Conservation (phyloP, 2,329 filamentous ascomycete species). For the Ophidiomyces ophidiicola region DNA sequence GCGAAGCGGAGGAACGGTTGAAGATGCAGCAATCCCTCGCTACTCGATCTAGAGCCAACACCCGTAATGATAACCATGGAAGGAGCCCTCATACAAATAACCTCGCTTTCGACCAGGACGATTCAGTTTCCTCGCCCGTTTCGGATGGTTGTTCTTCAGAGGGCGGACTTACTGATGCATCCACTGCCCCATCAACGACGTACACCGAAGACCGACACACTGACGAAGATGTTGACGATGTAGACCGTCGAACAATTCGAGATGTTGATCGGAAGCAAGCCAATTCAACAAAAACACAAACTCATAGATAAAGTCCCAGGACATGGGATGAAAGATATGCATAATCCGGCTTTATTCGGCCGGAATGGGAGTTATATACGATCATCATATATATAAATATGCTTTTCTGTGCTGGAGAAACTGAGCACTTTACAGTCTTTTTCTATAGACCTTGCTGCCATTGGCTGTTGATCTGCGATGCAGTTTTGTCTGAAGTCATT, state of each 20-base stretch:
- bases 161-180: slow-evolving; percentile 18
- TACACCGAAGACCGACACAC: slow-evolving; percentile 10
- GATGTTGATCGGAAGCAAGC: neutral
- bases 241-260: slow-evolving; percentile 8
- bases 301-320: neutral
- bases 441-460: neutral
- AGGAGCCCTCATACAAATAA: slow-evolving; percentile 16
- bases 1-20: slow-evolving; percentile 72
- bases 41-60: slow-evolving; percentile 11
- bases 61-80: slow-evolving; percentile 12
- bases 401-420: too few relatives aligned
- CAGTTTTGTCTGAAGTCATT: neutral
- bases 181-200: slow-evolving; percentile 18
- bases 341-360: neutral
- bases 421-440: slow-evolving; percentile 4
- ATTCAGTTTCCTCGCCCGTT: slow-evolving; percentile 13
- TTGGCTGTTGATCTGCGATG: slow-evolving; percentile 10
- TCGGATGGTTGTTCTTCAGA: slow-evolving; percentile 19
- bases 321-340: neutral
- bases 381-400: slow-evolving; percentile 1
- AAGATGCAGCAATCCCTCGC: slow-evolving; percentile 27
- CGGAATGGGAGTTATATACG: slow-evolving; percentile 3
- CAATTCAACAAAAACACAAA: slow-evolving; percentile 1
- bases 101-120: slow-evolving; percentile 13
- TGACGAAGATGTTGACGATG: slow-evolving; percentile 1